Base-by-base conservation (phyloP, 2,329 filamentous ascomycete genomes). In the Cordyceps tenuipes region DNA sequence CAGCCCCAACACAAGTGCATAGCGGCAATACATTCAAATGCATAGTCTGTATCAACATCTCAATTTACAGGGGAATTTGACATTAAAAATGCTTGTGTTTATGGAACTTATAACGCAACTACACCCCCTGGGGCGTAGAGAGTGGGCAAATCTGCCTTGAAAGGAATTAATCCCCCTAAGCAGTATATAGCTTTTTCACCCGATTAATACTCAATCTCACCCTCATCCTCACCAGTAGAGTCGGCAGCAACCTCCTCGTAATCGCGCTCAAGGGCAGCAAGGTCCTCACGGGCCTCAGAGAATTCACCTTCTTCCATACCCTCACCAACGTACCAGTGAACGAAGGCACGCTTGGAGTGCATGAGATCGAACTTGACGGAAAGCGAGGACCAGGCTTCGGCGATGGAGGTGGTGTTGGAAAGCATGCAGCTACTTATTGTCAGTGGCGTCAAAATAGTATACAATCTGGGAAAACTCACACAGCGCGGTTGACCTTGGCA, bases 301-400 rank as follows among this genome's bases (percentile, higher is more conserved):
- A 99, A 99, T 80, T 99, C 94, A 78, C 94, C 94, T 79, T 99
- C 94, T 84, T 99, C 94, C 94, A 99, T 99, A 86, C 94, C 94
- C 84, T 97, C 94, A 81, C 94, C 94, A 73, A 99, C 94, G 72
- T 97, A 99, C 94, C 94, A 99, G 82, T 99, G 94, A 66, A 99
- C 94, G 80, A 99, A 99, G 64, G 94, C 94, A 82, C 94, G 94
- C 89, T 99, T 99, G 77, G 91, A 95, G 87, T 97, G 97, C 94
- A 99, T 99, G 76, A 99, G 90, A 74, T 99, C 94, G 82, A 99
- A 99, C 82, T 99, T 99, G 85, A 88, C 85, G 64, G 91, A 95
- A 66, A 99, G 86, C 67, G 91, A 91, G 65, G 90, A 92, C 94
- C 94, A 99, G 65, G 94, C 94, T 81, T 97, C 93, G 72, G 93